Percentiles rank a stretch among this genome's conserved stretches.
These are phyloP conservation scores for Crassisporium funariophilum DNA, from an alignment of 768 basidiomycete species.

Conservation along the genomic window DNA sequence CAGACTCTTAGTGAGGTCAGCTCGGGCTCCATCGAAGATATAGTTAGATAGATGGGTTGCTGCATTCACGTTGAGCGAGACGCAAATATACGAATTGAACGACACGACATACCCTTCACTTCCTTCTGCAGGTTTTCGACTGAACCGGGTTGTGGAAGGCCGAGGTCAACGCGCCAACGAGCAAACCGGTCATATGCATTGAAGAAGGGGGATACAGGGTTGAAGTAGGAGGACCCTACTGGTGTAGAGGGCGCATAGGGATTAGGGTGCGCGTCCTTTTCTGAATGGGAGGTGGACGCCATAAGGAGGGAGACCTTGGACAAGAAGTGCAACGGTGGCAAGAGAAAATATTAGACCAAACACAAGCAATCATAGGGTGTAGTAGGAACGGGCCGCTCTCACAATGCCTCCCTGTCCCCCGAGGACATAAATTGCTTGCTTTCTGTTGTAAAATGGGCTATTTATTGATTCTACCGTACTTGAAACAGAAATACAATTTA, in stretches of 20 bases:
- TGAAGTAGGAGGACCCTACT: slow-evolving; percentile 39
- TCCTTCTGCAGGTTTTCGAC: slow-evolving; percentile 93
- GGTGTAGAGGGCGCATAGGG: slow-evolving; percentile 37
- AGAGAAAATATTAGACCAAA: slow-evolving; percentile 43
- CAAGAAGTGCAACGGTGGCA: slow-evolving; percentile 31
- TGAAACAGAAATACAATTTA: too few relatives aligned
- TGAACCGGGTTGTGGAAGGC: slow-evolving; percentile 88
- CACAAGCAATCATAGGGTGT: slow-evolving; percentile 28
- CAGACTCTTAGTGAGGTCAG: slow-evolving; percentile 92
- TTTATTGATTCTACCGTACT: too few relatives aligned
- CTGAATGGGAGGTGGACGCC: slow-evolving; percentile 45
- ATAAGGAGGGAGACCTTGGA: slow-evolving; percentile 37
- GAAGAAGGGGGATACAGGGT: slow-evolving; percentile 59
- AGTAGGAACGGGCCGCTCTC: too few relatives aligned
- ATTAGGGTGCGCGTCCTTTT: slow-evolving; percentile 45
- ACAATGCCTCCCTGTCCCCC: too few relatives aligned
- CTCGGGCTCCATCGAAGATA: slow-evolving; percentile 96
- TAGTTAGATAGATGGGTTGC: slow-evolving; percentile 92
- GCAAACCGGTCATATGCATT: slow-evolving; percentile 73
- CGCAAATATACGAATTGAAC: slow-evolving; percentile 1
- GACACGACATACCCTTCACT: slow-evolving; percentile 69
- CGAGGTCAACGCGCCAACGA: slow-evolving; percentile 79
- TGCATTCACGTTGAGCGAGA: slow-evolving; percentile 32
- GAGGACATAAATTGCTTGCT: too few relatives aligned
- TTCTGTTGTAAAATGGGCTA: too few relatives aligned